phyloP scores from a whole-genome alignment of 192 early-diverging fungal species.

The Backusella liffmaniae region DNA sequence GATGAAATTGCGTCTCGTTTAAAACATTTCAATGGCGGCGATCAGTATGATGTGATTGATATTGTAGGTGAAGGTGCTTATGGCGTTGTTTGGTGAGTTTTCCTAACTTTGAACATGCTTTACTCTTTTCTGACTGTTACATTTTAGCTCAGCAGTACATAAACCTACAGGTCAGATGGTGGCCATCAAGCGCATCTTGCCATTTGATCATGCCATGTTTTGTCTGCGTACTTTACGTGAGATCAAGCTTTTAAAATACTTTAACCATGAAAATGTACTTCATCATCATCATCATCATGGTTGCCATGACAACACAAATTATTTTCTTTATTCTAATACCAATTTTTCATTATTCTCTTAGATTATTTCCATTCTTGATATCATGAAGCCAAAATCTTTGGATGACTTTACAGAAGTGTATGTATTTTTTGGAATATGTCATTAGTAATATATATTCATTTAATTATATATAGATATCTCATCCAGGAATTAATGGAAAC shows the following conservation, averaged over 20 bases:
- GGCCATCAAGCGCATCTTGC: conserved; percentile 90
- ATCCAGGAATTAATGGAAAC: conserved; percentile 99
- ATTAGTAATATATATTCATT: background rate
- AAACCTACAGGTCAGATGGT: conserved; percentile 79
- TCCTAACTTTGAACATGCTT: background rate
- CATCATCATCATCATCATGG: background rate
- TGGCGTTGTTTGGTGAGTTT: conserved; percentile 86
- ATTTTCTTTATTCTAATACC: conserved; percentile 2
- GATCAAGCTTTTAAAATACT: conserved; percentile 83
- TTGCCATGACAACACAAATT: background rate
- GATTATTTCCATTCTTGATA: conserved; percentile 92
- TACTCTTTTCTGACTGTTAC: background rate
- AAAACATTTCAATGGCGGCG: conserved; percentile 71
- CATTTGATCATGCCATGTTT: conserved; percentile 85
- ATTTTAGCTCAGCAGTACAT: conserved; percentile 76
- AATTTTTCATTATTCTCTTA: conserved; percentile 30
- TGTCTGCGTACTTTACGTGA: conserved; percentile 79
- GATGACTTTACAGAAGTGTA: conserved; percentile 90
- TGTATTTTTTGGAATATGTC: conserved; percentile 4
- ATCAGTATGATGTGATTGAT: conserved; percentile 81
- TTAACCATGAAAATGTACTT: conserved; percentile 81
- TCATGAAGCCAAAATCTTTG: conserved; percentile 77
- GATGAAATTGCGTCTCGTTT: conserved; percentile 38
- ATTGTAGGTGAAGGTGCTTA: conserved; percentile 94
- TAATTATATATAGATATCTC: conserved; percentile 59